Percentiles rank a stretch among this genome's conserved stretches.
Evolutionary conservation across 73 alveolate genomes (phyloP).

Genomic region (Breviolum minutum): DNA sequence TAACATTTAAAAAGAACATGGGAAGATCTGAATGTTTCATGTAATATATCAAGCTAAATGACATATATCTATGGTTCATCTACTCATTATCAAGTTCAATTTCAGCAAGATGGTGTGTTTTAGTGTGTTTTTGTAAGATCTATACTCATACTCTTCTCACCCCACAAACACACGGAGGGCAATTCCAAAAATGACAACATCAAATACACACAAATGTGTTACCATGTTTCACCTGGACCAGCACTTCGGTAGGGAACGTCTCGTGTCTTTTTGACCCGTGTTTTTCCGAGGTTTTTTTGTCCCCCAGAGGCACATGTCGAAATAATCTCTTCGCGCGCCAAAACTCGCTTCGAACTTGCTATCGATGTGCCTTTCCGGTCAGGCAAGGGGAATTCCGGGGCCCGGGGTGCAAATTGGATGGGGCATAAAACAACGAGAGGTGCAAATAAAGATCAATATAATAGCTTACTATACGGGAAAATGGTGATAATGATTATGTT

Average conservation of each 20-base stretch:
- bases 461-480: neutral
- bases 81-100: no score
- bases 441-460: neutral
- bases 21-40: neutral
- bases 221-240: neutral
- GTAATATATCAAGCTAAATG: neutral
- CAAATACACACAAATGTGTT: neutral
- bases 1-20: no score
- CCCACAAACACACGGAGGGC: neutral
- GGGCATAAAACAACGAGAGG: neutral
- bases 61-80: no score
- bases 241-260: neutral
- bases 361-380: conserved; percentile 22
- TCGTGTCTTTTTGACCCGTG: neutral
- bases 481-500: neutral
- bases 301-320: conserved; percentile 27
- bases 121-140: no score
- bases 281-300: no score
- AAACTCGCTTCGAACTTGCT: conserved; percentile 83
- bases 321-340: conserved; percentile 41
- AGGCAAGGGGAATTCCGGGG: no score
- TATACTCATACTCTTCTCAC: no score
- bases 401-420: no score
- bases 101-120: no score
- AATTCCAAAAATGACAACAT: neutral